phyloP scores from a whole-genome alignment of 1,284 basidiomycete species.

The Schizophyllum amplum region DNA sequence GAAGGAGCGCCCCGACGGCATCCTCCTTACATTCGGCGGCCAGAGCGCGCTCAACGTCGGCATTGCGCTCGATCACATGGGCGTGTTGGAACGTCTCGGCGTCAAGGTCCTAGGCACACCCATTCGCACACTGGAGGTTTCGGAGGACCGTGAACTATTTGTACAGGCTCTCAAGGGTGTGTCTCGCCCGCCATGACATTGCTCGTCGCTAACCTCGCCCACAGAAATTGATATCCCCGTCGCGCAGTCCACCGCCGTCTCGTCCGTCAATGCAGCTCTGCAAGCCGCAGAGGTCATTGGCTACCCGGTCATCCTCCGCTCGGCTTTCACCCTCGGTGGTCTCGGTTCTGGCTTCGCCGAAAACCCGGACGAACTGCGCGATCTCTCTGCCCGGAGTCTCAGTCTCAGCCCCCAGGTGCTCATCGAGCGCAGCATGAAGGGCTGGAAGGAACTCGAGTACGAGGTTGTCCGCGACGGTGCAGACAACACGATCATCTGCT shows the following conservation, averaged over 20 bases:
- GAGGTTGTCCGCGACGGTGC: conserved; percentile 97
- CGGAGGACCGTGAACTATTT: conserved; percentile 96
- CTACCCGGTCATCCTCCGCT: conserved; percentile 97
- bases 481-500: conserved; percentile 95
- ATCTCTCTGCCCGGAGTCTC: conserved; percentile 88
- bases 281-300: conserved; percentile 88
- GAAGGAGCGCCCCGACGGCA: conserved; percentile 96
- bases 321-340: conserved; percentile 97
- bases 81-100: conserved; percentile 89
- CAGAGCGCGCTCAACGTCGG: conserved; percentile 98
- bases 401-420: conserved; percentile 92
- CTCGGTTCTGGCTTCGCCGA: conserved; percentile 98
- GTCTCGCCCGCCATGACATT: conserved; percentile 10
- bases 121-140: conserved; percentile 90
- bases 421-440: conserved; percentile 97
- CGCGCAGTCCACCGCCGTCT: conserved; percentile 95
- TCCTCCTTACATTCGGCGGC: conserved; percentile 96
- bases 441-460: conserved; percentile 99
- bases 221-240: conserved; percentile 97
- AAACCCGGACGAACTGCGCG: conserved; percentile 90
- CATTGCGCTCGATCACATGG: conserved; percentile 97
- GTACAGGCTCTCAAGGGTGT: conserved; percentile 92
- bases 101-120: conserved; percentile 95
- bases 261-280: conserved; percentile 89
- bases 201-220: conserved; percentile 4